Conservation (phyloP, 176 grass and related monocot genomes). For the Themeda triandra region DNA sequence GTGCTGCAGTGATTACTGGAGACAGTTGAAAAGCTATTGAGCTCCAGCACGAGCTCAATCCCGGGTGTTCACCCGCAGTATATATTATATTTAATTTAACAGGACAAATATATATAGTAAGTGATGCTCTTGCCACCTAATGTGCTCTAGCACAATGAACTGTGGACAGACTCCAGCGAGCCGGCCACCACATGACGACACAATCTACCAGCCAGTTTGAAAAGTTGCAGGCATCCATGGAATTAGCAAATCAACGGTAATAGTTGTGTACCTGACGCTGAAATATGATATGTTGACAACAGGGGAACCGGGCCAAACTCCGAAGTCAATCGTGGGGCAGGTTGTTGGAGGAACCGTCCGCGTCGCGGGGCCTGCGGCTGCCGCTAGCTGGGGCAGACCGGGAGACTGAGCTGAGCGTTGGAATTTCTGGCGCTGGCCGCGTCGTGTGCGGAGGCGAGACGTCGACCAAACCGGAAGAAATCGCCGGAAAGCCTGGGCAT, state of each 20-base stretch:
- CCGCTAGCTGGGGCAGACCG: background rate
- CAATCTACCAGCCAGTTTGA: slow-evolving; percentile 13
- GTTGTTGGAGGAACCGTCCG: slow-evolving; percentile 9
- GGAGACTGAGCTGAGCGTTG: background rate
- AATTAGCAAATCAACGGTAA: background rate
- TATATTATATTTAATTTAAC: background rate
- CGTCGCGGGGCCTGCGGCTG: background rate
- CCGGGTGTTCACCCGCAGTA: too few species aligned
- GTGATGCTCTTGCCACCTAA: background rate
- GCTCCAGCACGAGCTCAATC: too few species aligned
- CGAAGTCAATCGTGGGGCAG: slow-evolving; percentile 26
- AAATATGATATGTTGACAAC: background rate
- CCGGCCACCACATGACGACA: background rate
- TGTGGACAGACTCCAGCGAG: background rate
- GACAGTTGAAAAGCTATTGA: too few species aligned
- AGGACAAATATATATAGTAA: background rate
- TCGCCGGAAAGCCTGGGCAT: background rate
- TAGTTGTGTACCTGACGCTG: background rate
- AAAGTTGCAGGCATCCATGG: background rate
- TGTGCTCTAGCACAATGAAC: background rate
- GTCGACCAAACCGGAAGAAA: background rate
- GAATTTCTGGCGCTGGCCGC: slow-evolving; percentile 15
- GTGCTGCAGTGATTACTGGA: too few species aligned
- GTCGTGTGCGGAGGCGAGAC: background rate
- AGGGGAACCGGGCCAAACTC: background rate